A percentile compares a stretch with the other conserved stretches of the same genome.
These are phyloP conservation scores for Bathelium albidoporum DNA, from an alignment of 495 filamentous ascomycete species.

Conservation along the genomic window DNA sequence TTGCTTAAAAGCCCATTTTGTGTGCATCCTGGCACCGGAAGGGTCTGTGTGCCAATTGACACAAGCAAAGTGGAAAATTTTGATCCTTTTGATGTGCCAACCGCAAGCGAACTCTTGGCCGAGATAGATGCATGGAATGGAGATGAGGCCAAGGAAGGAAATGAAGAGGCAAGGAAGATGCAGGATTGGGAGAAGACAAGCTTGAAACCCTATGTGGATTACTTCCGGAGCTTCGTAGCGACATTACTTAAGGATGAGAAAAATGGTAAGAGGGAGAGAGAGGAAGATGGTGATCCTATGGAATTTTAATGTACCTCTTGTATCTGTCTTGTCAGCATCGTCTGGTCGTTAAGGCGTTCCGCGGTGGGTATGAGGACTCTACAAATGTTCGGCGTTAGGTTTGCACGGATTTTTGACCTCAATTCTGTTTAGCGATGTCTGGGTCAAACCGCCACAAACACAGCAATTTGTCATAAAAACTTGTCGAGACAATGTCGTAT, in stretches of 20 bases:
- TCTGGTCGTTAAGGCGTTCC: neutral
- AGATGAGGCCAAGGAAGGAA: slow-evolving; percentile 31
- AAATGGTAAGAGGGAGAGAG: slow-evolving; percentile 62
- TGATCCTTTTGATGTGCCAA: slow-evolving; percentile 79
- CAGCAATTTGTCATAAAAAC: slow-evolving; percentile 77
- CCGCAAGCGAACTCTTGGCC: slow-evolving; percentile 61
- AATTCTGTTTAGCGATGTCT: neutral
- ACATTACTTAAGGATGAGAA: slow-evolving; percentile 75
- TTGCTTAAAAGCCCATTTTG: slow-evolving; percentile 94
- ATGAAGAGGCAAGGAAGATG: slow-evolving; percentile 39
- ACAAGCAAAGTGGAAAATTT: slow-evolving; percentile 58
- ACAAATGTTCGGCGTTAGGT: too few relatives aligned
- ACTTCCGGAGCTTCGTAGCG: slow-evolving; percentile 72
- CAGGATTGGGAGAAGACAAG: slow-evolving; percentile 96
- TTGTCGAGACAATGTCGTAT: slow-evolving; percentile 56
- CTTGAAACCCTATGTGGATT: slow-evolving; percentile 83
- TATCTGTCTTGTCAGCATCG: neutral
- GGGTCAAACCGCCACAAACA: slow-evolving; percentile 55
- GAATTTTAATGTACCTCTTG: slow-evolving; percentile 41
- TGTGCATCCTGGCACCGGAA: slow-evolving; percentile 85
- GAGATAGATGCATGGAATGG: slow-evolving; percentile 74
- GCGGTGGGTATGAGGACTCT: neutral
- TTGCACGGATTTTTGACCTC: neutral
- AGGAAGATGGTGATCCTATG: slow-evolving; percentile 38
- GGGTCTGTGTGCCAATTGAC: slow-evolving; percentile 93